phyloP scores from a whole-genome alignment of 78 protist species.

The Dictyostelium capitatum region DNA sequence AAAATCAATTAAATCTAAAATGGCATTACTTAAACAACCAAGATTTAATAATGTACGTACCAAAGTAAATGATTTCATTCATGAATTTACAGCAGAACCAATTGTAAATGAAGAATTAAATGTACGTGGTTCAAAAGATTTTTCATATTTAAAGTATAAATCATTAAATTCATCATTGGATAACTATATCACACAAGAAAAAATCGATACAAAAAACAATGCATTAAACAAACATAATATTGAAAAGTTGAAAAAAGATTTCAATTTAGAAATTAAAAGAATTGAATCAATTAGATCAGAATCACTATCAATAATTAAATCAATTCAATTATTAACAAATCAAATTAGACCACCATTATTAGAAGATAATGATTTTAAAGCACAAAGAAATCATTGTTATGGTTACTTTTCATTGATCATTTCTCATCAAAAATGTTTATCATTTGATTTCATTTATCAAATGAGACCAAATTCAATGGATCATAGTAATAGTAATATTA shows the following conservation, averaged over 20 bases:
- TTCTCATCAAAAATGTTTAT: constrained; percentile 16
- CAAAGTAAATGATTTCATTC: not conserved
- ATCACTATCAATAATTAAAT: not conserved
- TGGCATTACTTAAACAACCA: not conserved
- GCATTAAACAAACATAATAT: not conserved
- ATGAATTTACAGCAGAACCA: not conserved
- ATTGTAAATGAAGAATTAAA: not conserved
- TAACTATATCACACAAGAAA: not conserved
- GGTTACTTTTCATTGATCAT: not conserved
- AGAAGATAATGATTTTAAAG: not conserved
- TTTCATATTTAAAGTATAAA: not conserved
- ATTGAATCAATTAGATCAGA: not conserved
- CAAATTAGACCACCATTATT: not conserved
- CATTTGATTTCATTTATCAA: constrained; percentile 38
- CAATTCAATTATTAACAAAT: not conserved
- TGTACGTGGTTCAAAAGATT: not conserved
- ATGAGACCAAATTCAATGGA: not conserved
- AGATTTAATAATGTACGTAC: not conserved
- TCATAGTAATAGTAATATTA: not conserved
- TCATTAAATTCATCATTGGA: not conserved
- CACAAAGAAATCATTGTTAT: not conserved
- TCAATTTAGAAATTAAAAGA: not conserved
- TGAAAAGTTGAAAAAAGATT: not conserved
- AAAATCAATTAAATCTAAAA: no score
- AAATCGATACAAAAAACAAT: not conserved